Evolutionary conservation across 1,139 yeast species (phyloP), one percentile per base, ranked within the genome.

Genomic region (Zhuliangozyma parablackwelliae): DNA sequence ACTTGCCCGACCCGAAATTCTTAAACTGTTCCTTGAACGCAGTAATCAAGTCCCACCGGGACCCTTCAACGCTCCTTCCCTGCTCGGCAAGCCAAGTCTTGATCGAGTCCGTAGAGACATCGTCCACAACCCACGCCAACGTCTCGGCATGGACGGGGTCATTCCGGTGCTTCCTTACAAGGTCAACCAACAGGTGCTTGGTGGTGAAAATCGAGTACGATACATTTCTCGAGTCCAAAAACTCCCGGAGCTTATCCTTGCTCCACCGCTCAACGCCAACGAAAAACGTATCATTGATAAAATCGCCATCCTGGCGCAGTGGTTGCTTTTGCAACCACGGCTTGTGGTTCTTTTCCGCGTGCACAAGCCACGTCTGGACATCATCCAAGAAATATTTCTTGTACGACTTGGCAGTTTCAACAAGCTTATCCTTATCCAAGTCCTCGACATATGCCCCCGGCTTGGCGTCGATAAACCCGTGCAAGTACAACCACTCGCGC

Each of bases 171-270:
- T 63, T 52, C 44, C 69, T 64, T 5, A 74, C 83, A 31, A 73
- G 56, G 26, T 72, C 64, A 32, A 72, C 55, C 46, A 80, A 62
- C 40, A 76, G 68, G 25, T 63, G 56, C 46, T 67, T 69, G 28
- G 77, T 65, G 13, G 76, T 61, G 37, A 69, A 61, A 26, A 61
- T 58, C 20, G 81, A 74, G 35, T 69, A 62, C 11, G 63, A 52
- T 26, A 78, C 60, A 23, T 73, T 75, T 44, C 86, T 73, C 7
- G 75, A 65, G 34, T 66, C 68, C 42, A 80, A 61, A 52, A 73
- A 80, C 26, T 70, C 65, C 50, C 63, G 68, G 43, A 80, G 65
- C 38, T 75, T 63, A 24, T 63, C 69, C 47, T 69, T 69, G 23
- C 74, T 59, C 79, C 79, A 73, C 23, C 54, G 54, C 33, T 72